Base-by-base conservation (phyloP, 495 filamentous ascomycete genomes). In the Penicillium soppii region DNA sequence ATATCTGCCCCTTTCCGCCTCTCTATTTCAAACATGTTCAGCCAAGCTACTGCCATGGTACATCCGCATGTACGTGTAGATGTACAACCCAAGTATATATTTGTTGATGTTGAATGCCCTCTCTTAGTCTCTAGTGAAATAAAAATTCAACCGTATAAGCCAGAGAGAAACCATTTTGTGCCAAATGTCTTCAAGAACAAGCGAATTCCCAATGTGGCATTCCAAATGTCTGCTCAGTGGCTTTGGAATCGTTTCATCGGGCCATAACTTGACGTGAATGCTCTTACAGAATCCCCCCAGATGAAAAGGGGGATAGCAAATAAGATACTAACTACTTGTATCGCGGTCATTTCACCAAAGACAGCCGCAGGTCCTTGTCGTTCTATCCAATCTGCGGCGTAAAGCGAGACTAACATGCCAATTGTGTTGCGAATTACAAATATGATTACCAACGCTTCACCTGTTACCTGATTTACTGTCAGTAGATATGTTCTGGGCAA, bases 371-470 rank as follows among this genome's bases (percentile, higher is more conserved):
- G 33, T 0, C 61, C 61, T 40, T 69, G 66, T 23, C 45, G 46
- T 13, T 37, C 47, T n/a, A 69, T 67, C 63, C 66, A 69, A 44
- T 67, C 56, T 2, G 57, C 47, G 0, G 59, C 59, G 40, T 67
- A 69, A 0, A 67, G 47, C 23, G 66, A 63, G 2, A 69, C 47
- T 7, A 69, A 52, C 63, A 67, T 67, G 2, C 61, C 63, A 17
- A 69, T 69, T 0, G 63, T 67, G 35, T 69, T 69, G 15, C 63
- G 59, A 25, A 69, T 61, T 25, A 67, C 59, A 12, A 69, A 69
- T 29, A 69, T 65, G 12, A 65, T 66, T 8, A 69, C 66, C 16
- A 69, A 25, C 0, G 66, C 59, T 37, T 69, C 66, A 21, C 63
- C 63, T 1, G 66, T 59, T 0, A 69, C 51, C 63, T 48, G 26